Conservation (phyloP, 2,329 filamentous ascomycete genomes). For the Hymenoscyphus linearis region DNA sequence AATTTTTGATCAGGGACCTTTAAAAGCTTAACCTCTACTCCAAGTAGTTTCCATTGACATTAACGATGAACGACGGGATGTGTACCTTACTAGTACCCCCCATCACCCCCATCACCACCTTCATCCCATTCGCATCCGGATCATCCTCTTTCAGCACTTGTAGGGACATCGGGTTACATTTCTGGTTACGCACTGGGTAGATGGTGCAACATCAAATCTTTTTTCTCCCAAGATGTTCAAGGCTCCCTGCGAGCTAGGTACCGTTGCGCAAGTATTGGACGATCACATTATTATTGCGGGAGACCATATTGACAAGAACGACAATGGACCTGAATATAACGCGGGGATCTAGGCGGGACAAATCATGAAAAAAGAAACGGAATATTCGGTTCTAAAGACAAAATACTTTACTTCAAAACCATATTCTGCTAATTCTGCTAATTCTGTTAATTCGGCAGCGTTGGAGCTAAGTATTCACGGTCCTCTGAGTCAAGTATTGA, state of each 20-base stretch:
- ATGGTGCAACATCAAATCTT: neutral
- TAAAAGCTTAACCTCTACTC: neutral
- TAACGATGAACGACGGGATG: neutral
- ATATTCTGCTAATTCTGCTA: too few species aligned
- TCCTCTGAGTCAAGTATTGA: neutral
- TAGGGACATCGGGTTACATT: neutral
- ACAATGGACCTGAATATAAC: neutral
- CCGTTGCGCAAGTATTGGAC: neutral
- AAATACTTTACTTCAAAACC: too few species aligned
- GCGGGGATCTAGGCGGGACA: neutral
- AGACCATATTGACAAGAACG: neutral
- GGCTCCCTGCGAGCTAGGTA: neutral
- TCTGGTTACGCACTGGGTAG: neutral
- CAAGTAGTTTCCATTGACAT: neutral
- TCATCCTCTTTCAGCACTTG: neutral
- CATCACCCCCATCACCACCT: too few species aligned
- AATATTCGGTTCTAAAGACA: neutral
- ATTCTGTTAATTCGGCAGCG: too few species aligned
- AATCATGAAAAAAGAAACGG: neutral
- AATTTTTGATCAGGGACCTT: neutral
- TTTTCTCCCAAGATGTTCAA: neutral
- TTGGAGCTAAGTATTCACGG: neutral
- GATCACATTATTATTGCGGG: neutral
- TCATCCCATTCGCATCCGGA: neutral
- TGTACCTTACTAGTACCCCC: too few species aligned